phyloP scores from a whole-genome alignment of 805 yeast species.

The Kregervanrija pseudodelftensis region DNA sequence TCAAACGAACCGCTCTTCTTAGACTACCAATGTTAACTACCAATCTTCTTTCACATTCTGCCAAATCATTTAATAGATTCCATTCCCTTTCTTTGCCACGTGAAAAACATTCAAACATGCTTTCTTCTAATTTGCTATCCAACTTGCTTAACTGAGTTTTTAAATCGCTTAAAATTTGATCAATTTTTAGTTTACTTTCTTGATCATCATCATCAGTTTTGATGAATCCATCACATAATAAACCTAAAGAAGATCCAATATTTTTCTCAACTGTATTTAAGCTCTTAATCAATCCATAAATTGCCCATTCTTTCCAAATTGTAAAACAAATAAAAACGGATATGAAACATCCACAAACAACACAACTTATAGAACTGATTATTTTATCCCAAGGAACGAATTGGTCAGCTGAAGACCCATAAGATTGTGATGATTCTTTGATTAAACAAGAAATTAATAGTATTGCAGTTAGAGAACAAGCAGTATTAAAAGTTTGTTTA shows the following conservation, averaged over 20 bases:
- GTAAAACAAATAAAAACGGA: constrained; percentile 56
- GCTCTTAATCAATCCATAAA: constrained; percentile 1
- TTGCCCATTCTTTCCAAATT: constrained; percentile 33
- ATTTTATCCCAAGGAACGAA: constrained; percentile 51
- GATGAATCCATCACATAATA: constrained; percentile 34
- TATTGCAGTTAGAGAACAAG: constrained; percentile 71
- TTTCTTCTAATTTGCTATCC: constrained; percentile 42
- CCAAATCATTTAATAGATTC: constrained; percentile 36
- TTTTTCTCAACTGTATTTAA: constrained; percentile 27
- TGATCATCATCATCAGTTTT: constrained; percentile 32
- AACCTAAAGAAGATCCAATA: constrained; percentile 43
- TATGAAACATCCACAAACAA: constrained; percentile 50
- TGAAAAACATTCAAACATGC: constrained; percentile 51
- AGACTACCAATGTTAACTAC: constrained; percentile 59
- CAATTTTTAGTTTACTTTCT: constrained; percentile 6
- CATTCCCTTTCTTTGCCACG: constrained; percentile 53
- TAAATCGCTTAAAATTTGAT: constrained; percentile 30
- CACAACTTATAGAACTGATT: constrained; percentile 48
- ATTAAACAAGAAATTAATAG: constrained; percentile 63
- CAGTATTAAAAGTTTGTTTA: constrained; percentile 69
- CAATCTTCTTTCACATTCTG: constrained; percentile 43
- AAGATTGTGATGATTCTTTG: constrained; percentile 54
- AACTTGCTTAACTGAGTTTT: constrained; percentile 35
- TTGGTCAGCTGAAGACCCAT: constrained; percentile 32
- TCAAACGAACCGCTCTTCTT: constrained; percentile 61